A percentile compares a stretch with the other conserved stretches of the same genome.
Conservation (phyloP, 768 basidiomycete genomes). For the Boletus rubropictus region DNA sequence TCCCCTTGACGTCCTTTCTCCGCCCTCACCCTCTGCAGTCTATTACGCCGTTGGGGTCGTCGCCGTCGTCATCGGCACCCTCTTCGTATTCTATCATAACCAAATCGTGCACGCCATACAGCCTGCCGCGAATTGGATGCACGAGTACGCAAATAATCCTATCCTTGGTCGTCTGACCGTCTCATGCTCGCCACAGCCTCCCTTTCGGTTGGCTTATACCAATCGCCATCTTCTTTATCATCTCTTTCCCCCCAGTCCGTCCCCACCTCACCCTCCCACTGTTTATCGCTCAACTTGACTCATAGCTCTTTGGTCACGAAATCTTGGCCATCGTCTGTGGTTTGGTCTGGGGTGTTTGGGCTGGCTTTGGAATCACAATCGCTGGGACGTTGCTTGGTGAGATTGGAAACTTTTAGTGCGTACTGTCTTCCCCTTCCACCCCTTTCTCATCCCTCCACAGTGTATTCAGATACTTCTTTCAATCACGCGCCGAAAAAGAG, state of each 20-base stretch:
- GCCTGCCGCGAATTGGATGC: constrained; percentile 44
- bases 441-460: constrained; percentile 33
- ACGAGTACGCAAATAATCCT: constrained; percentile 26
- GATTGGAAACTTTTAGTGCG: constrained; percentile 82
- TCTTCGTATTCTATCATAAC: constrained; percentile 59
- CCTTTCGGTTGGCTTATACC: constrained; percentile 69
- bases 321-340: constrained; percentile 86
- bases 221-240: constrained; percentile 73
- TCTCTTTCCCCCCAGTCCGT: constrained; percentile 79
- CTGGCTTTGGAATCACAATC: constrained; percentile 81
- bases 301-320: constrained; percentile 85
- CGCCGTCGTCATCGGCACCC: constrained; percentile 42
- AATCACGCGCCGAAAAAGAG: constrained; percentile 67
- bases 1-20: too few species aligned
- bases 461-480: constrained; percentile 79
- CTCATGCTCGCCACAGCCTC: constrained; percentile 33
- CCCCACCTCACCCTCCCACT: neutral
- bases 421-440: constrained; percentile 4
- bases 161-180: neutral
- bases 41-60: constrained; percentile 49
- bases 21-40: constrained; percentile 20
- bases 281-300: constrained; percentile 2
- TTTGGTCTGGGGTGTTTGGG: constrained; percentile 83
- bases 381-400: constrained; percentile 83
- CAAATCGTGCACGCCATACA: constrained; percentile 47